Conservation (phyloP, 495 filamentous ascomycete genomes). For the Entonaema liquescens region DNA sequence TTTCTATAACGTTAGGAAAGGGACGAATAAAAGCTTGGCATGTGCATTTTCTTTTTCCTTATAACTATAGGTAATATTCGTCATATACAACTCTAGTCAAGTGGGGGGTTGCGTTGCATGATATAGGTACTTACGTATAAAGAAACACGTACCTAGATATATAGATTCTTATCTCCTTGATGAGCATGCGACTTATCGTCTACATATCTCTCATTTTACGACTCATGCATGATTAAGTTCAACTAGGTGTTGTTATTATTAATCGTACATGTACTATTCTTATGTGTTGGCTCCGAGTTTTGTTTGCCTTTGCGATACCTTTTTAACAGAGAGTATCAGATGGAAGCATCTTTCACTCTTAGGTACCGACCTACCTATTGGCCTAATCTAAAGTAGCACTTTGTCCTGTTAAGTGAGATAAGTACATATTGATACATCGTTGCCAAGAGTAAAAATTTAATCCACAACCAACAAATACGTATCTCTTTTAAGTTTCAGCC, state of each 20-base stretch:
- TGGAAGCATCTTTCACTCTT: no score
- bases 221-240: neutral
- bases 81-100: neutral
- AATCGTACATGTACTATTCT: neutral
- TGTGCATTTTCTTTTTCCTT: neutral
- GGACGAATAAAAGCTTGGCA: neutral
- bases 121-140: neutral
- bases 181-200: neutral
- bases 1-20: no score
- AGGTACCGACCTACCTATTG: no score
- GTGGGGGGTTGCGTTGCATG: neutral
- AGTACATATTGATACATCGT: neutral
- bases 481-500: conserved; percentile 31
- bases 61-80: neutral
- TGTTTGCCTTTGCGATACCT: no score
- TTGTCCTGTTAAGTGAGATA: neutral
- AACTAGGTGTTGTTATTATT: neutral
- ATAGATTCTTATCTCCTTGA: neutral
- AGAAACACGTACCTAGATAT: neutral
- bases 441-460: neutral
- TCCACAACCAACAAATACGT: conserved; percentile 9
- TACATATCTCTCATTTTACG: neutral
- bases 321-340: no score
- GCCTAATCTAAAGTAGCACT: no score
- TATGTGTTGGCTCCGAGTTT: neutral